Conservation (phyloP, 176 grass and related monocot species). For the Eremochloa ophiuroides region DNA sequence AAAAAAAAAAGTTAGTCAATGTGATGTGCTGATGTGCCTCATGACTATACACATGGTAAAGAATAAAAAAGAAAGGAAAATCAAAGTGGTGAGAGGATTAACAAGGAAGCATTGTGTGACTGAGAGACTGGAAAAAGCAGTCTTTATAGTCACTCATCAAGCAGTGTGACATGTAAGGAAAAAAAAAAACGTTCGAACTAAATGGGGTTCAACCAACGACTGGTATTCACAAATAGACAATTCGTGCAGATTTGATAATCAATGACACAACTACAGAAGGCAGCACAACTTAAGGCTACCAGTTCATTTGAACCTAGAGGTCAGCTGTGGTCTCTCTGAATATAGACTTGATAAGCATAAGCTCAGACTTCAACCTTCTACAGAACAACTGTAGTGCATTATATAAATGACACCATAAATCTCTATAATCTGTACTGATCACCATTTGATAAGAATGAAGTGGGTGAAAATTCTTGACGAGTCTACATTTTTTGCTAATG, state of each 20-base stretch:
- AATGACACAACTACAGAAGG: constrained; percentile 2
- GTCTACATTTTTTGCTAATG: constrained; percentile 25
- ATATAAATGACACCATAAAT: constrained; percentile 17
- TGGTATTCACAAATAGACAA: constrained; percentile 31
- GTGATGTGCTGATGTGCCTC: background rate
- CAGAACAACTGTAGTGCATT: constrained; percentile 4
- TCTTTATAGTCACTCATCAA: constrained; percentile 11
- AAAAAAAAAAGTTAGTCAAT: background rate
- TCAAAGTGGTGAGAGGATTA: constrained; percentile 9
- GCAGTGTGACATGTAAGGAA: background rate
- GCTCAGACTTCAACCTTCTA: constrained; percentile 9
- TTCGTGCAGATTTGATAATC: constrained; percentile 5
- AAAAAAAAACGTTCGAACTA: constrained; percentile 15
- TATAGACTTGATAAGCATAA: background rate
- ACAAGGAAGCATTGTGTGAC: background rate
- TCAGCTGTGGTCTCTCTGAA: constrained; percentile 17
- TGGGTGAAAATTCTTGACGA: constrained; percentile 14
- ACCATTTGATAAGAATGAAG: constrained; percentile 13
- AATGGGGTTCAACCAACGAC: background rate
- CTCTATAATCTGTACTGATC: constrained; percentile 8
- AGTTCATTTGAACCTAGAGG: constrained; percentile 23
- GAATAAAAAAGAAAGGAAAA: constrained; percentile 34
- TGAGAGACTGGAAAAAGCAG: background rate
- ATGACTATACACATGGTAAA: constrained; percentile 43
- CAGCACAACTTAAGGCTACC: constrained; percentile 22